phyloP scores from a whole-genome alignment of 768 basidiomycete genomes.

The Lentinus tigrinus region DNA sequence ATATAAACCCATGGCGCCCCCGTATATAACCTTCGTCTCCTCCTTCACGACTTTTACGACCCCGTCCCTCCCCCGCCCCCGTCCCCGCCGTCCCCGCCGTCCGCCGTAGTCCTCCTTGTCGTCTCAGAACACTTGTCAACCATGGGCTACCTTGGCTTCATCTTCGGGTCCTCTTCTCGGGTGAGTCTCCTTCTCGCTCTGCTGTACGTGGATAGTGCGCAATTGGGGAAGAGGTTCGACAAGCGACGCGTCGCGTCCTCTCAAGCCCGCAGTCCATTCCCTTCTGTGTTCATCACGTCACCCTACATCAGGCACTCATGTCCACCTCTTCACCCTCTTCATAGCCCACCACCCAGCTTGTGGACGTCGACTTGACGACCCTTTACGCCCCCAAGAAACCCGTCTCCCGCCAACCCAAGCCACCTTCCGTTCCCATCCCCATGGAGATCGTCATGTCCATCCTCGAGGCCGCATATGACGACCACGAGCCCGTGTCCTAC shows the following conservation, averaged over 20 bases:
- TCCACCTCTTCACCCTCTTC: background rate
- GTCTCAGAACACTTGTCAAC: constrained; percentile 1
- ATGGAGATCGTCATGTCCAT: constrained; percentile 64
- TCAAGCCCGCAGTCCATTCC: background rate
- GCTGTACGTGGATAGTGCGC: background rate
- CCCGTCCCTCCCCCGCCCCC: constrained; percentile 2
- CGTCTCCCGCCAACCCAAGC: constrained; percentile 18
- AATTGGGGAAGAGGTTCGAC: too few relatives aligned
- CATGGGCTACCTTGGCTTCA: constrained; percentile 18
- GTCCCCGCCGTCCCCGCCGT: constrained; percentile 3
- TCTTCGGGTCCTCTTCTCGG: constrained; percentile 4
- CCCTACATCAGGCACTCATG: background rate
- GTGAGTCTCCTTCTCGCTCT: background rate
- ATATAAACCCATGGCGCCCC: background rate
- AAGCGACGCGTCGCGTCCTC: too few relatives aligned
- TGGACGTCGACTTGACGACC: constrained; percentile 32
- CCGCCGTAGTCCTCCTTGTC: constrained; percentile 1
- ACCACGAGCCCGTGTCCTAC: constrained; percentile 36
- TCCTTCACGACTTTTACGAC: background rate
- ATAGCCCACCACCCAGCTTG: constrained; percentile 2
- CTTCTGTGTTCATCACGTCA: background rate
- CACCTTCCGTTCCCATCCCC: constrained; percentile 39
- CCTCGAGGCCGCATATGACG: constrained; percentile 54
- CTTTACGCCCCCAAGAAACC: constrained; percentile 22
- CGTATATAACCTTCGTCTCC: background rate